A percentile compares a stretch with the other conserved stretches of the same genome.
These are phyloP conservation scores for Pistacia vera DNA, from an alignment of 345 rosid genomes.

Conservation along the genomic window DNA sequence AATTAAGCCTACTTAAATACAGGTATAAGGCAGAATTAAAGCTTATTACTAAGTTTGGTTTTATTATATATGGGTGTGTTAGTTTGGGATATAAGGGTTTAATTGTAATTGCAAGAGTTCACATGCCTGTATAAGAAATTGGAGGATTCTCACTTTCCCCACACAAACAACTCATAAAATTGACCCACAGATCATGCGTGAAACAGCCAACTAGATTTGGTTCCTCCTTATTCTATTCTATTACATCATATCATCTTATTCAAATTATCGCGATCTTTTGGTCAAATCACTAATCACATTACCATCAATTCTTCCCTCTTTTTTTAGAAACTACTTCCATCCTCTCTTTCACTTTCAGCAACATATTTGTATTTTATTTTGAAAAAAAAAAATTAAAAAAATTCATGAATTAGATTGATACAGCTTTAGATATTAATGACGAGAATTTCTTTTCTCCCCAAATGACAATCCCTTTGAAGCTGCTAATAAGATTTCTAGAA, in stretches of 20 bases:
- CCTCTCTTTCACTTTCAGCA: background rate
- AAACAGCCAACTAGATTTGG: conserved; percentile 63
- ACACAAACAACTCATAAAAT: conserved; percentile 49
- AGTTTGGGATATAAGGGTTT: conserved; percentile 24
- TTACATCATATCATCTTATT: conserved; percentile 10
- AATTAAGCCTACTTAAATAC: too few relatives aligned
- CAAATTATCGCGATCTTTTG: conserved; percentile 25
- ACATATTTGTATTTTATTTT: background rate
- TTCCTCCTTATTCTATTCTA: too few relatives aligned
- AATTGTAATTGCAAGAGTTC: conserved; percentile 45
- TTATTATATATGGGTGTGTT: conserved; percentile 5
- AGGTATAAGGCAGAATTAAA: too few relatives aligned
- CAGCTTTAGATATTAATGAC: conserved; percentile 17
- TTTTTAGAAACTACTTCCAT: background rate
- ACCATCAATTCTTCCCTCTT: conserved; percentile 6
- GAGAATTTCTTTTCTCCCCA: background rate
- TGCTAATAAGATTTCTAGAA: conserved; percentile 37
- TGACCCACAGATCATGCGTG: conserved; percentile 58
- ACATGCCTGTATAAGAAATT: conserved; percentile 44
- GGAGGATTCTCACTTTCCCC: conserved; percentile 55
- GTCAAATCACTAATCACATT: conserved; percentile 6
- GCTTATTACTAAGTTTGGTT: background rate
- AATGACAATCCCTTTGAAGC: conserved; percentile 22
- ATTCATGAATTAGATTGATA: background rate
- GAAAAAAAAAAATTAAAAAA: background rate